A percentile compares a stretch with the other conserved stretches of the same genome.
phyloP scores from a whole-genome alignment of 2,329 filamentous ascomycete species.

The Passalora sequoiae region DNA sequence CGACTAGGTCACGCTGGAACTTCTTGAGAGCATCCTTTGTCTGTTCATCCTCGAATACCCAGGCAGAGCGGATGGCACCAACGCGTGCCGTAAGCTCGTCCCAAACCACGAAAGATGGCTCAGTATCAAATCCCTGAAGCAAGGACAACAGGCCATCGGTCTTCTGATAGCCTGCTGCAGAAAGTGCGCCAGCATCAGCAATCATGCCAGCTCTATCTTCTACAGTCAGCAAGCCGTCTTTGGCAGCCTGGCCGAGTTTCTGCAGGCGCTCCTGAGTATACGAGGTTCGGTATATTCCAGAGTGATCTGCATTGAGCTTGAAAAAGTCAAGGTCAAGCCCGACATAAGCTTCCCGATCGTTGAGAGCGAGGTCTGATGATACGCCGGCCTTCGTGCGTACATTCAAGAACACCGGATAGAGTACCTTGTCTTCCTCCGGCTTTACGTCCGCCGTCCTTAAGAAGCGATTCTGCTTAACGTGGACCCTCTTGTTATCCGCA shows the following conservation, averaged over 20 bases:
- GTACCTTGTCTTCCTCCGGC: conserved; percentile 80
- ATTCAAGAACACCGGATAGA: conserved; percentile 86
- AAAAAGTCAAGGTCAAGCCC: conserved; percentile 81
- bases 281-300: conserved; percentile 83
- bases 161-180: conserved; percentile 86
- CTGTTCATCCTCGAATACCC: conserved; percentile 77
- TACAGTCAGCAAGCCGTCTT: conserved; percentile 70
- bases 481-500: conserved; percentile 64
- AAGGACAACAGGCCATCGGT: conserved; percentile 83
- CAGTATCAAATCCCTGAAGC: conserved; percentile 73
- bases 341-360: conserved; percentile 68
- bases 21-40: conserved; percentile 70
- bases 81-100: conserved; percentile 81
- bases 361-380: conserved; percentile 68
- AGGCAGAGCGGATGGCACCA: conserved; percentile 72
- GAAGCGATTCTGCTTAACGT: conserved; percentile 92
- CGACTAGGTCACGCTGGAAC: conserved; percentile 75
- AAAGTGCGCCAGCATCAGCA: conserved; percentile 76
- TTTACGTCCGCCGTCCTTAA: conserved; percentile 87
- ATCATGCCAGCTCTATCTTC: conserved; percentile 95
- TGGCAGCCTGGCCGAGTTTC: conserved; percentile 84
- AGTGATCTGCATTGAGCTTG: conserved; percentile 95
- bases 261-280: conserved; percentile 77
- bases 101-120: conserved; percentile 91
- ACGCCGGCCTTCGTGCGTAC: conserved; percentile 79